Percentiles rank a stretch among this genome's conserved stretches.
Conservation (phyloP, 2,329 filamentous ascomycete genomes). For the Monosporascus sp. region DNA sequence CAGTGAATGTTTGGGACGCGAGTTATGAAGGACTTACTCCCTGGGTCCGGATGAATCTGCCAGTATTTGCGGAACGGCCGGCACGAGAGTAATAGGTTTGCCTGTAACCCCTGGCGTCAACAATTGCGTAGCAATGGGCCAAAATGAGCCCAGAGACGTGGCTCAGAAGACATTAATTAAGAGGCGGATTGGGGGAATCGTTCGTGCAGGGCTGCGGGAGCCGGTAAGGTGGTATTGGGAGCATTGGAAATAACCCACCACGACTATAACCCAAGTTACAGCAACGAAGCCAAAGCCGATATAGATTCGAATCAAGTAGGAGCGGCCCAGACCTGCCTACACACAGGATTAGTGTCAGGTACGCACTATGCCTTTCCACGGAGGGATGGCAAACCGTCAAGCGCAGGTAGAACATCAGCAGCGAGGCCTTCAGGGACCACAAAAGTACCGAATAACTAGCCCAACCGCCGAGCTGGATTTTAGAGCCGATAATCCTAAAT, state of each 20-base stretch:
- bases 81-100: slow-evolving; percentile 42
- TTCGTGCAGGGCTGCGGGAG: no score
- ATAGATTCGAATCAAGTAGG: slow-evolving; percentile 37
- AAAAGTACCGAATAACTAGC: slow-evolving; percentile 45
- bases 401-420: slow-evolving; percentile 49
- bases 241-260: slow-evolving; percentile 10
- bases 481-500: slow-evolving; percentile 42
- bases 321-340: slow-evolving; percentile 33
- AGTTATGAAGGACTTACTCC: slow-evolving; percentile 31
- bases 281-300: slow-evolving; percentile 40
- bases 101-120: neutral
- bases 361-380: neutral
- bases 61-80: slow-evolving; percentile 43
- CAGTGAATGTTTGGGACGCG: no score
- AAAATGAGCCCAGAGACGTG: no score
- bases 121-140: no score
- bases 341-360: slow-evolving; percentile 1
- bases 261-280: slow-evolving; percentile 38
- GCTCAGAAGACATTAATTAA: no score
- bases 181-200: no score
- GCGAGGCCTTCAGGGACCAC: slow-evolving; percentile 47
- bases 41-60: slow-evolving; percentile 50
- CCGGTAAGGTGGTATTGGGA: neutral
- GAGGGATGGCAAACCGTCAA: slow-evolving; percentile 30
- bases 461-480: slow-evolving; percentile 49